A percentile compares a stretch with the other conserved stretches of the same genome.
Evolutionary conservation across 495 filamentous ascomycete species (phyloP).

Genomic region (Penicillium pancosmium): DNA sequence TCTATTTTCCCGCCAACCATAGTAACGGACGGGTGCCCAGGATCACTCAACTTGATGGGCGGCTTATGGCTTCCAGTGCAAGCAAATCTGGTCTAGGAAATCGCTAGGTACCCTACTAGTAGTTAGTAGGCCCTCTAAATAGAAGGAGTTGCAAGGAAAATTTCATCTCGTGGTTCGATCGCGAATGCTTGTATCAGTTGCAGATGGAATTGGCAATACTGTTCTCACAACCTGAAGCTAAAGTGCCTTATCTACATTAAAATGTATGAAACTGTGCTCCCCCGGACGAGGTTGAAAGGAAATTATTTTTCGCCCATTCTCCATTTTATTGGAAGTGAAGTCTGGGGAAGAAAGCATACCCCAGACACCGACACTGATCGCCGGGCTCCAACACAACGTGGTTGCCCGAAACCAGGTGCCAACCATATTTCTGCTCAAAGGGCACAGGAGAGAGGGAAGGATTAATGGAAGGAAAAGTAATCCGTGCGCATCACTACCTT

Average conservation of each 20-base stretch:
- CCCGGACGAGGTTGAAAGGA: background rate
- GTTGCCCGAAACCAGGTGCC: background rate
- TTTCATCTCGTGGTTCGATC: background rate
- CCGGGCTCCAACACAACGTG: background rate
- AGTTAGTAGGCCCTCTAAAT: no score
- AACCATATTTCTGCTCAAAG: background rate
- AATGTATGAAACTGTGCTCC: background rate
- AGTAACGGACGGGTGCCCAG: background rate
- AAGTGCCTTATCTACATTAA: background rate
- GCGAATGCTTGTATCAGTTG: background rate
- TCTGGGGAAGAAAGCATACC: constrained; percentile 6
- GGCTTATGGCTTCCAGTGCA: background rate
- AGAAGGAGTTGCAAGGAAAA: background rate
- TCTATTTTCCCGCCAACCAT: constrained; percentile 13
- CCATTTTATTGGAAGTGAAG: background rate
- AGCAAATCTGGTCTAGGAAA: background rate
- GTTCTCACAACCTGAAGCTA: background rate
- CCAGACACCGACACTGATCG: background rate
- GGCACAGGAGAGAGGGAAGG: background rate
- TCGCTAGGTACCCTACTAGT: background rate
- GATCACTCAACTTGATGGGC: background rate
- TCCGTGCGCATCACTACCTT: background rate
- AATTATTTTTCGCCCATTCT: background rate
- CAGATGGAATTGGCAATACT: background rate
- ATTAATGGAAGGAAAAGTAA: background rate